Conservation (phyloP, 2,329 filamentous ascomycete species). For the Penicillium sp. region DNA sequence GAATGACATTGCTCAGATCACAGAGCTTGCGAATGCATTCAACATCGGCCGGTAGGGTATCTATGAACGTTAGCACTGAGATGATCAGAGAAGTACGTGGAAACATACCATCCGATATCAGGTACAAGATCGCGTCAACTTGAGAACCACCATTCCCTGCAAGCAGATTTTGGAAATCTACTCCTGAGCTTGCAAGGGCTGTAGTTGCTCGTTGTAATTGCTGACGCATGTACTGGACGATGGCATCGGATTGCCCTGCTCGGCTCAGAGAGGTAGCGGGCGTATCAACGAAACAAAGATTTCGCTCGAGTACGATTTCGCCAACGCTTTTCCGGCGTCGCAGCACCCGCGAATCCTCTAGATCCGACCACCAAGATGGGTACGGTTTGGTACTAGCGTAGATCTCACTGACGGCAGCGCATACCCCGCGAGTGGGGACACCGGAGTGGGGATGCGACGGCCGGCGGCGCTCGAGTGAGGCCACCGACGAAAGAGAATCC, state of each 20-base stretch:
- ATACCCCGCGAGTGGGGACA: constrained; percentile 14
- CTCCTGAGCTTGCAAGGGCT: constrained; percentile 63
- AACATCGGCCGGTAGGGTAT: constrained; percentile 63
- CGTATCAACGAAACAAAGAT: constrained; percentile 91
- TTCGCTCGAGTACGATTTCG: constrained; percentile 80
- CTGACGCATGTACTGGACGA: constrained; percentile 70
- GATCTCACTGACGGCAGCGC: constrained; percentile 59
- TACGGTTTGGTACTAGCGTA: constrained; percentile 81
- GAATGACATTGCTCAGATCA: constrained; percentile 77
- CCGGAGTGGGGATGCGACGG: constrained; percentile 23
- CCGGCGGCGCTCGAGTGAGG: constrained; percentile 19
- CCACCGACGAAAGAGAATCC: constrained; percentile 41
- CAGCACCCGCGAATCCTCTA: constrained; percentile 63
- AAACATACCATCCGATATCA: constrained; percentile 62
- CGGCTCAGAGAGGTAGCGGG: constrained; percentile 57
- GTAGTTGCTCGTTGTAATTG: constrained; percentile 64
- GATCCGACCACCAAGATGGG: constrained; percentile 83
- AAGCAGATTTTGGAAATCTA: constrained; percentile 72
- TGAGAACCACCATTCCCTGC: constrained; percentile 79
- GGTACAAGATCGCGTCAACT: constrained; percentile 81
- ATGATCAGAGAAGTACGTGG: not conserved
- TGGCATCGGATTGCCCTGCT: constrained; percentile 55
- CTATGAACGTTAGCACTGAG: constrained; percentile 36
- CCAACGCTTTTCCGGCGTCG: constrained; percentile 68
- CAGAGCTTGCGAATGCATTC: constrained; percentile 69